Base-by-base conservation (phyloP, 768 basidiomycete species). In the Pilatotrama ljubarskyi region DNA sequence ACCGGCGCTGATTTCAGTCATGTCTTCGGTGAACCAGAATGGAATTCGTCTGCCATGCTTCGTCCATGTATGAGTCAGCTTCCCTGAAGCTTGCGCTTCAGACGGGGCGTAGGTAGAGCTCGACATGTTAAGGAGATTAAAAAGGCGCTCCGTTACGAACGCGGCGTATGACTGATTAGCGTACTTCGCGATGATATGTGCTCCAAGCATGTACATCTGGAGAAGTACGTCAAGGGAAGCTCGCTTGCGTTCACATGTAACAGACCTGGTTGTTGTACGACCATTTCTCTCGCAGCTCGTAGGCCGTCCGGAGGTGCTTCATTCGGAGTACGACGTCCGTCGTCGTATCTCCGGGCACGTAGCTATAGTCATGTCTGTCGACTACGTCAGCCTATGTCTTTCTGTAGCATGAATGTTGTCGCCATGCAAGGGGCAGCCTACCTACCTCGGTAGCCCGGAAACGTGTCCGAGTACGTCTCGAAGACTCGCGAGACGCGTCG, bases 131-230 rank as follows among this genome's bases (percentile, higher is more conserved):
- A 82, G 63, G 0, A 78, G 78, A 0, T 52, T 42, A 55, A 82
- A 76, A 7, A 82, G 72, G 6, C 78, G 76, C 35, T 74, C 69
- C 11, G 70, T 61, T n/a, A 80, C 76, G 36, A 81, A 84, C 6
- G 73, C 68, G 10, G 68, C 64, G 53, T 77, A 82, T 1, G 72
- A 40, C 24, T 66, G 65, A 6, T 68, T 73, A 0, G 78, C 50
- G 51, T 76, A 75, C 14, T 58, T 70, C 11, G 66, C 62, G 26
- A 81, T 58, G 11, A 82, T 59, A 48, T 79, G 64, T 1, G 73
- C 62, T 7, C 64, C 73, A 1, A 74, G 64, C 54, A 75, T 70
- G 59, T 72, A 80, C 77, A 80, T 78, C 78, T 81, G n/a, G 20
- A 18, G 46, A 13, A 2, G 1, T 17, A 8, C 5, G 37, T 38